Base-by-base conservation (phyloP, 2,329 filamentous ascomycete genomes). In the Diplocarpon rosae region DNA sequence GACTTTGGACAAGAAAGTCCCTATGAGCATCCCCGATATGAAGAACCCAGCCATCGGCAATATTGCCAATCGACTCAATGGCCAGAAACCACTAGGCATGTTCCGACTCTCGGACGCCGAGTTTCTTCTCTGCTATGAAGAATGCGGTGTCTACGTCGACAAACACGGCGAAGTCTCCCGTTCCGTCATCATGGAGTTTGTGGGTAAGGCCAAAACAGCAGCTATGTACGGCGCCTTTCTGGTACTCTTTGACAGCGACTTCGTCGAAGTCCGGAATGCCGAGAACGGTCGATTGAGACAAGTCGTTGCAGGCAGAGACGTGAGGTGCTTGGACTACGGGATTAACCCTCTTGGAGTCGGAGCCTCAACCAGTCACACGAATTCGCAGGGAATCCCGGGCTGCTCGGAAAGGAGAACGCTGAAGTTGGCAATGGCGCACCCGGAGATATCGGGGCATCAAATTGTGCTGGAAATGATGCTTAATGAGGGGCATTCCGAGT, bases 111-210 rank as follows among this genome's bases (percentile, higher is more conserved):
- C 84, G 53, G 85, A 93, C 47, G 83, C 85, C 45, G 92, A 95
- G 63, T 98, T 96, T 65, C 70, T 98, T 20, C 78, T 95, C 39
- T 86, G 85, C 31, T 98, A 96, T 63, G 85, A 93, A 64, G 88
- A 95, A 64, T 96, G 90, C 56, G 92, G 89, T 14, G 89, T 98
- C 8, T 98, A 96, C 59, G 85, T 96, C 60, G 93, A 98, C 69
- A 95, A 96, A 66, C 88, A 96, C 64, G 92, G 92, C 53, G 92
- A 98, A 50, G 87, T 98, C 24, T 90, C 81, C 32, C 83, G 93
- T 37, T 87, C 83, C 24, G 86, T 96, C 47, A 89, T 96, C 59
- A 95, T 98, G 88, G 88, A 96, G 62, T 98, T 96, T 63, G 92
- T 94, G n/a, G 92, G 92, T 54, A 90, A 76, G 63, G 92, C 92